Base-by-base conservation (phyloP, 2,329 filamentous ascomycete genomes). In the Gremmenia infestans region DNA sequence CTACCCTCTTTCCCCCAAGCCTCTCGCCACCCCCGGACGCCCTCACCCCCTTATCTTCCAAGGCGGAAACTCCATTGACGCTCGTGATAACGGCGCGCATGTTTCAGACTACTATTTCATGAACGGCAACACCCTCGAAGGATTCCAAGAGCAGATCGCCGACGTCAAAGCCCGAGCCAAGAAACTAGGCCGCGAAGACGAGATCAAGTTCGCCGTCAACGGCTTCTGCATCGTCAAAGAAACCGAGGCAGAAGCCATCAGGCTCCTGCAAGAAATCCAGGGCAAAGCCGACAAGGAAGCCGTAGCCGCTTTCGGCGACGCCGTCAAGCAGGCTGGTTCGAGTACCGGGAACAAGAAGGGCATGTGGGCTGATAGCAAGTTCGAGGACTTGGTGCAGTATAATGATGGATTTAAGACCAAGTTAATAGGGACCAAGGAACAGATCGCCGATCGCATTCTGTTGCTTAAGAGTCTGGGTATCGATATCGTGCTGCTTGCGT, bases 401-500 rank as follows among this genome's bases (percentile, higher is more conserved):
- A 81, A 81, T 47, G 78, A 80, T 62, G 78, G 78, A 2, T 81
- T 81, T 67, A 80, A 80, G 69, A 79, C 78, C 3, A 80, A 79
- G 65, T 63, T 80, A 25, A 78, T 80, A 45, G 77, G 78, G 0
- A 79, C 78, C 0, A 76, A 74, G 58, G 74, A 78, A 63, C 76
- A 79, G 64, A 76, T 80, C 49, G 76, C 75, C 0, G 76, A 80
- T 58, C 67, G 78, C 4, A 77, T 80, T 39, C 58, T 79, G 39
- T 57, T 80, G 60, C 62, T 79, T 53, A 74, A 80, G 72, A 72
- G 72, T 60, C 56, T 79, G 56, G 68, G 73, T 1, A 68, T 75
- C 14, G 67, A 75, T 57, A 70, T 81, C 48, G 62, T 75, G 53
- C 55, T 81, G 57, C 72, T 73, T 0, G 78, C 76, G 0, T 78